Evolutionary conservation across 345 rosid genomes (phyloP), one percentile per base, ranked within the genome.

Genomic region (Salix brachista): DNA sequence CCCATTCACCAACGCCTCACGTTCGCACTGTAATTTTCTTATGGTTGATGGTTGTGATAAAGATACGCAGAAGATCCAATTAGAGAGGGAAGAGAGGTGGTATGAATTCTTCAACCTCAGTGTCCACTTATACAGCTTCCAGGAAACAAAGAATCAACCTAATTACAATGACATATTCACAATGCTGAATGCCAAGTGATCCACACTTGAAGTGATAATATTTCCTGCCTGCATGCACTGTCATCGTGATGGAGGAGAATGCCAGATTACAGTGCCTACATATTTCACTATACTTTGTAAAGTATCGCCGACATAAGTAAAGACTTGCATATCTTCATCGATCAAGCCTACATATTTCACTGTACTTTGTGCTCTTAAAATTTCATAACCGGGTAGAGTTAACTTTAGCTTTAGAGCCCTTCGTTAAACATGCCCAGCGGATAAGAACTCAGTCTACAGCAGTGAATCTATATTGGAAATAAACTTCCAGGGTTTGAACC

Each of bases 91-190:
- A 0, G 90, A 78, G 36, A 7, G 13, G 16, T 78, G 80, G 94
- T 87, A 72, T 34, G 2, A 17, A 70, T 39, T 88, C 48, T 61
- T 70, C 81, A 75, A 23, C 67, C 69, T 64, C 72, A 73, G 25
- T 83, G 91, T 77, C 79, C 85, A n/a, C 21, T 13, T 21, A 61
- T 87, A 44, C 80, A 67, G 54, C 72, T 68, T 65, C 87, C 79
- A 11, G 11, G 14, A 44, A 71, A 46, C 25, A 70, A 32, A 71
- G 80, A 56, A 80, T 41, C 64, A 41, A 4, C 28, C 18, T 23
- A 6, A 56, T 32, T 32, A 32, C 58, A 39, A 34, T 12, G 46
- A 46, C 70, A 30, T 70, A 18, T 58, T 69, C 46, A 6, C 1
- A 11, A 9, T 26, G 69, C 60, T 77, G 36, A 80, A 48, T 32